These are phyloP conservation scores for Sequoiadendron giganteum DNA, from an alignment of 75 land plant species.

Conservation along the genomic window DNA sequence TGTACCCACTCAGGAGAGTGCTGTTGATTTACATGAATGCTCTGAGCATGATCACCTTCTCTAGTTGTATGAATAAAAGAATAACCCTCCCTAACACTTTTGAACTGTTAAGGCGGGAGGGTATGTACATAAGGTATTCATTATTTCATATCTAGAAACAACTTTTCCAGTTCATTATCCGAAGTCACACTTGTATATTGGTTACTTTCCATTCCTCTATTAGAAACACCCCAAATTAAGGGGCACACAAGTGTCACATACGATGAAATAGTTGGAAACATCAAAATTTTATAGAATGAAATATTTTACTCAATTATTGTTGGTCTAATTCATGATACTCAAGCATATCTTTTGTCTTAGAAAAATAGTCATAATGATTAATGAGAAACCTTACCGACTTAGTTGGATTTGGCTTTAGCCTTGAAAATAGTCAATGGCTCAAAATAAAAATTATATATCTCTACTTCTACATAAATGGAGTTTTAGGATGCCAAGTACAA, in stretches of 20 bases:
- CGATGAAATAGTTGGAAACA: background rate
- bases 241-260: background rate
- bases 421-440: background rate
- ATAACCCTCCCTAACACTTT: background rate
- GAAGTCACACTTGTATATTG: conserved; percentile 8
- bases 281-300: background rate
- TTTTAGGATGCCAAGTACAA: background rate
- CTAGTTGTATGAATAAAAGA: background rate
- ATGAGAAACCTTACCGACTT: background rate
- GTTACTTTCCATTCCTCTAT: background rate
- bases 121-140: background rate
- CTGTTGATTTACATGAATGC: background rate
- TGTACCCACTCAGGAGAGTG: background rate
- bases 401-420: background rate
- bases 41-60: background rate
- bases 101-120: background rate
- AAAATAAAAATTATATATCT: background rate
- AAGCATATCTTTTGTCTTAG: background rate
- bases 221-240: background rate
- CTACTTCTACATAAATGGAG: background rate
- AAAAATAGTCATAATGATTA: background rate
- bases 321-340: background rate
- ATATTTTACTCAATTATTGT: background rate
- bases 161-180: background rate
- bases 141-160: background rate